Base-by-base conservation (phyloP, 2,329 filamentous ascomycete species). In the Fusarium secorum region DNA sequence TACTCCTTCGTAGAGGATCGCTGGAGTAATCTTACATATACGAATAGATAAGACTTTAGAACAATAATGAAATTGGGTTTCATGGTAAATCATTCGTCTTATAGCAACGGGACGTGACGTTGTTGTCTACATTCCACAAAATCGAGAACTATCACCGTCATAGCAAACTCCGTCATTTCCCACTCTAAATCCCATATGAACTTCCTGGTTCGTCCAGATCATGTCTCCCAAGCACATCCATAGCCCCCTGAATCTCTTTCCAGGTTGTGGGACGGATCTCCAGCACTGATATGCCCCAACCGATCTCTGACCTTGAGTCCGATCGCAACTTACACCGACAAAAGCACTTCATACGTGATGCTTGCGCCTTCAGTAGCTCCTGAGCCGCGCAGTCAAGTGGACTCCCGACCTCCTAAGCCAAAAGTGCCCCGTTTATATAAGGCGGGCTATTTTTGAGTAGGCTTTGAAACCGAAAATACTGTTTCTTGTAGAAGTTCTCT, bases 401-500 rank as follows among this genome's bases (percentile, higher is more conserved):
- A 32, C 75, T 73, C 15, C 77, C 79, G 8, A 35, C 36, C 42
- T 78, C 74, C 77, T 77, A 79, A 32, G 69, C 66, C 26, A 66
- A 28, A 20, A 81, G 73, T 14, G 72, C 60, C 17, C 79, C 79
- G n/a, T 72, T 74, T 10, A 81, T 44, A 57, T 86, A 87, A 0
- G 89, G 90, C 9, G 85, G 85, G 15, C 82, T 83, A 24, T 88
- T 84, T 65, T 88, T 87, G 71, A 89, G 90, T 0, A 93, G 77
- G 72, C 92, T 90, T 41, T 83, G 82, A 53, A 93, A 87, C n/a
- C 88, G 84, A 68, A 93, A 91, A 60, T 87, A 82, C 74, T 93
- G 90, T 67, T 84, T 87, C 24, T 77, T 81, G 11, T 75, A 72
- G 11, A 81, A 78, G 17, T 80, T 78, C 60, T 90, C 87, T 0